These are phyloP conservation scores for Scytalidium lignicola DNA, from an alignment of 2,329 filamentous ascomycete species.

Conservation along the genomic window DNA sequence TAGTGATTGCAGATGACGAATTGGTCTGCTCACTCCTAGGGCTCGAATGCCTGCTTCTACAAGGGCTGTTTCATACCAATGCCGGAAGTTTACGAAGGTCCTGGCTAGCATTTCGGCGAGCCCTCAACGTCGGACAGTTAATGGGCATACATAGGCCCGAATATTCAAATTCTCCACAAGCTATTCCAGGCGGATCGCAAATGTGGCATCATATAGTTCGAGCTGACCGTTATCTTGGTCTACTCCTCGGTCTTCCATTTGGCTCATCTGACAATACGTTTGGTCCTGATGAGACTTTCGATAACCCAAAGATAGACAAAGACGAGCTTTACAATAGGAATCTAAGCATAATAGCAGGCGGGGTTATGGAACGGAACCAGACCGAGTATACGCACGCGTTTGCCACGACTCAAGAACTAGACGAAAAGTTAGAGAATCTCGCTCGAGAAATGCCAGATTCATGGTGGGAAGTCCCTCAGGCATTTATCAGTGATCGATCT, in stretches of 20 bases:
- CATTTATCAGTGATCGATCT: conserved; percentile 8
- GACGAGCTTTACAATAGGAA: conserved; percentile 17
- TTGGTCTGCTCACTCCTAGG: conserved; percentile 41
- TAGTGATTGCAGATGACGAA: conserved; percentile 19
- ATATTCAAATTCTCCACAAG: conserved; percentile 18
- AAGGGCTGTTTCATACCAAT: conserved; percentile 38
- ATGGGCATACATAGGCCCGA: conserved; percentile 42
- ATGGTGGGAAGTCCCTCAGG: conserved; percentile 22
- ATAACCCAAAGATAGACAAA: conserved; percentile 17
- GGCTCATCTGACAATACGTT: conserved; percentile 15
- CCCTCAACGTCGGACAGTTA: conserved; percentile 42
- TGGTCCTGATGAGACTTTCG: conserved; percentile 18
- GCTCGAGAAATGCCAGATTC: conserved; percentile 20
- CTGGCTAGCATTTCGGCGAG: conserved; percentile 38
- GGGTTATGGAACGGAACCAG: conserved; percentile 25
- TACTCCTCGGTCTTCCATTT: conserved; percentile 22
- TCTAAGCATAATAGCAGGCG: conserved; percentile 16
- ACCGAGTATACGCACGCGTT: conserved; percentile 17
- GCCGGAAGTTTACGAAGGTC: conserved; percentile 40
- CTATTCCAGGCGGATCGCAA: conserved; percentile 1
- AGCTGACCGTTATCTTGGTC: conserved; percentile 11
- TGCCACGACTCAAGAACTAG: conserved; percentile 25
- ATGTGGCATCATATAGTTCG: conserved; percentile 11
- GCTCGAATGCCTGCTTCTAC: conserved; percentile 41
- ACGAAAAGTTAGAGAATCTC: conserved; percentile 22